Base-by-base conservation (phyloP, 2,329 filamentous ascomycete genomes). In the Rhexocercosporidium sp. region DNA sequence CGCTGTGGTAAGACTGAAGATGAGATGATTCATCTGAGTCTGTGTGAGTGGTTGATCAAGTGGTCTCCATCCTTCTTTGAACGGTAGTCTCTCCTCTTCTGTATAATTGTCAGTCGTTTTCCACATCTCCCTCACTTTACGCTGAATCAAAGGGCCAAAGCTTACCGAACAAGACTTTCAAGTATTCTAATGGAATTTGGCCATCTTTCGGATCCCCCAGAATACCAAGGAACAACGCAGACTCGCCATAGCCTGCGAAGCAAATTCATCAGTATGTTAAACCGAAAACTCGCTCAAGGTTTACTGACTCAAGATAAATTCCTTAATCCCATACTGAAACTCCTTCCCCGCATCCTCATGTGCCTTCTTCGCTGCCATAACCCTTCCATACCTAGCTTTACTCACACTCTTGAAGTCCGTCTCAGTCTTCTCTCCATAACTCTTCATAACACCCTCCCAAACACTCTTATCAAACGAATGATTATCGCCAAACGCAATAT, bases 21-120 rank as follows among this genome's bases (percentile, higher is more conserved):
- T 70, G 11, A 70, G 44, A 47, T 70, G 69, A 27, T 70, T 70
- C 69, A 70, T 69, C 47, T 70, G 62, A 27, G 29, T 37, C 56
- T 70, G 69, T 2, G 69, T 70, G 22, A 70, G 41, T 1, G 66
- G 66, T 22, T 61, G 53, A 12, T 64, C 51, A 41, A 46, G 62
- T 37, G 59, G 62, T 62, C 66, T 67, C 69, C 69, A 70, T 2
- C 69, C 69, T 22, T 70, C 69, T 18, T 69, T 70, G 44, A 62
- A 70, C 12, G 69, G 69, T 1, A 70, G 20, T 29, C 69, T 57
- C 49, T 70, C 69, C 18, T 70, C 53, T 31, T 70, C 69, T 70
- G 47, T 51, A 34, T n/a, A 6, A n/a, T 27, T 25, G 41, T 69
- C 53, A 65, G 63, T 37, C 25, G 14, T n/a, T 12, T 20, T 1